phyloP scores from a whole-genome alignment of 2,329 filamentous ascomycete species.

The Ceratocystis huliohia region DNA sequence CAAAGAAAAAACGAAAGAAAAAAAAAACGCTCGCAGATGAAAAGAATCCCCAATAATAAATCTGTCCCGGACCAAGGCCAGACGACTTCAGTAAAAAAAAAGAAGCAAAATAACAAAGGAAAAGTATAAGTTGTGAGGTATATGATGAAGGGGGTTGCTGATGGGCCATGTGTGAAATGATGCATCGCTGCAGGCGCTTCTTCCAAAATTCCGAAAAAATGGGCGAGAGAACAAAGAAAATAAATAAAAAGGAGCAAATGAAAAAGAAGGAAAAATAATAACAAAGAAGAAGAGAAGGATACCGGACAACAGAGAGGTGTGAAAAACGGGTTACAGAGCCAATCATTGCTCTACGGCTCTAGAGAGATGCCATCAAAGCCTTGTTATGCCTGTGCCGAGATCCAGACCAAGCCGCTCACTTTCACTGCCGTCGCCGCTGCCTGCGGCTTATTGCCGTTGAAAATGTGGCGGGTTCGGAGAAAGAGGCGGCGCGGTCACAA shows the following conservation, averaged over 20 bases:
- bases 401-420: background rate
- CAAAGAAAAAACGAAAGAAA: constrained; percentile 10
- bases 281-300: constrained; percentile 5
- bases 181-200: constrained; percentile 21
- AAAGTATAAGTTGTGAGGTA: constrained; percentile 14
- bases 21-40: constrained; percentile 6
- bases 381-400: background rate
- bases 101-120: constrained; percentile 8
- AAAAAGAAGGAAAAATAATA: constrained; percentile 8
- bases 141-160: constrained; percentile 14
- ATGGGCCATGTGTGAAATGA: constrained; percentile 13
- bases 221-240: constrained; percentile 9
- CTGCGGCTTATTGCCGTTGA: no score
- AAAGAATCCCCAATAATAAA: background rate
- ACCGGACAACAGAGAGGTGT: constrained; percentile 5
- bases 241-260: constrained; percentile 6
- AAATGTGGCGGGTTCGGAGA: background rate
- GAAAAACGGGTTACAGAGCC: background rate
- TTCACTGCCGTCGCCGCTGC: background rate
- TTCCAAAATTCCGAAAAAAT: constrained; percentile 16
- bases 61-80: constrained; percentile 11
- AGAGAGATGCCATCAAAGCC: background rate
- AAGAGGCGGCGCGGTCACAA: constrained; percentile 32
- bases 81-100: constrained; percentile 9
- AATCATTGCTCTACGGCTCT: no score